A percentile compares a stretch with the other conserved stretches of the same genome.
Evolutionary conservation across 768 basidiomycete species (phyloP).

Genomic region (Naganishia vaughanmartiniae): DNA sequence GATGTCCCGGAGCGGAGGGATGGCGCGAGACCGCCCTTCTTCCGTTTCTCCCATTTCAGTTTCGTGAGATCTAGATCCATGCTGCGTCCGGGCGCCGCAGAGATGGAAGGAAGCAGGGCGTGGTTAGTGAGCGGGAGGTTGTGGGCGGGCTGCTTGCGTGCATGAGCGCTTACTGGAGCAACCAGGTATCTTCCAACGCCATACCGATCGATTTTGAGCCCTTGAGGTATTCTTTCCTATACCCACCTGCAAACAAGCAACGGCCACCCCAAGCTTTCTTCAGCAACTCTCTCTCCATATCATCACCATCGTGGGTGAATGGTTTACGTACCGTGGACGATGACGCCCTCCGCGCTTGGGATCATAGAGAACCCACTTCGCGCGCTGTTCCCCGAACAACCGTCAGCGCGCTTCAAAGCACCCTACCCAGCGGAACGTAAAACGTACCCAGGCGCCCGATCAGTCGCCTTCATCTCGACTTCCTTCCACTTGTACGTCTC

Average conservation of each 20-base stretch:
- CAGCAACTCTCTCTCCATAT: not conserved
- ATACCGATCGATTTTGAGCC: slow-evolving; percentile 79
- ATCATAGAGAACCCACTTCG: slow-evolving; percentile 75
- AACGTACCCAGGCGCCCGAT: slow-evolving; percentile 68
- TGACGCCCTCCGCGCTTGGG: slow-evolving; percentile 69
- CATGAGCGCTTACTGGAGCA: slow-evolving; percentile 61
- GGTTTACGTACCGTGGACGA: slow-evolving; percentile 65
- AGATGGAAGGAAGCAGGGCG: slow-evolving; percentile 23
- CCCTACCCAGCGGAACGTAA: too few species aligned
- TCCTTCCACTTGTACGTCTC: slow-evolving; percentile 83
- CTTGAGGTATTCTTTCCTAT: slow-evolving; percentile 83
- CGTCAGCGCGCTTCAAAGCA: too few species aligned
- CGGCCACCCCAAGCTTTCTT: not conserved
- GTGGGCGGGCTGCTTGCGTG: slow-evolving; percentile 34
- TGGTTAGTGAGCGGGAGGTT: slow-evolving; percentile 14
- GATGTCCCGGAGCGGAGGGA: slow-evolving; percentile 74
- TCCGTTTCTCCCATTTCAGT: slow-evolving; percentile 82
- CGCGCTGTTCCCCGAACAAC: slow-evolving; percentile 37
- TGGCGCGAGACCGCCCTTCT: slow-evolving; percentile 71
- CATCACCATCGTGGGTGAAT: not conserved
- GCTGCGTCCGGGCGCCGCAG: slow-evolving; percentile 31
- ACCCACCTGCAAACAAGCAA: slow-evolving; percentile 62
- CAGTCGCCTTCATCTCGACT: slow-evolving; percentile 69
- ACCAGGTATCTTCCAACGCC: slow-evolving; percentile 89
- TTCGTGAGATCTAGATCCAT: slow-evolving; percentile 56